Percentiles rank a stretch among this genome's conserved stretches.
Evolutionary conservation across 306 rosid species (phyloP).

Genomic region (Chamaecrista fasciculata): DNA sequence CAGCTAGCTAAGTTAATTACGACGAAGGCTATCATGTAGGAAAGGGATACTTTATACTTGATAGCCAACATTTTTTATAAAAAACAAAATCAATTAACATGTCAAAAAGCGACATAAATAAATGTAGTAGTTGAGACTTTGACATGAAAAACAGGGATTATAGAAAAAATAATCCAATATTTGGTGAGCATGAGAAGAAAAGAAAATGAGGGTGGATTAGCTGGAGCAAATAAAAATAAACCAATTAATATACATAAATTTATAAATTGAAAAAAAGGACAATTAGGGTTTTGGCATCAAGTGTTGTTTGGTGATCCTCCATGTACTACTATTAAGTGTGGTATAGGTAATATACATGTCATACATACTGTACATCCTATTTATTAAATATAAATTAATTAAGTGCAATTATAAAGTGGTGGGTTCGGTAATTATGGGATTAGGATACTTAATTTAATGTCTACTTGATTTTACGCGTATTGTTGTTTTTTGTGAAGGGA

Average conservation of each 20-base stretch:
- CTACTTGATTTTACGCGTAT: not conserved
- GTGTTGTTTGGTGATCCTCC: not conserved
- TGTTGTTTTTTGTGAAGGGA: not conserved
- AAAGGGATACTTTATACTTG: not conserved
- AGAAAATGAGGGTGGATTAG: not conserved
- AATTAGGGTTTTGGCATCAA: not conserved
- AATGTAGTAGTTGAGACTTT: not conserved
- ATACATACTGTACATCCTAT: not conserved
- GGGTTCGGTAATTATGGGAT: slow-evolving; percentile 5
- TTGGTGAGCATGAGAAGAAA: too few relatives aligned
- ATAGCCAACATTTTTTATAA: not conserved
- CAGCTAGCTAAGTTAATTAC: not conserved
- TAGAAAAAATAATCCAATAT: not conserved
- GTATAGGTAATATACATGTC: not conserved
- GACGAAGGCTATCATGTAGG: too few relatives aligned
- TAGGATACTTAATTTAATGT: slow-evolving; percentile 2
- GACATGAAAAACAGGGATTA: not conserved
- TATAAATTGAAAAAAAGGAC: not conserved
- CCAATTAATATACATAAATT: not conserved
- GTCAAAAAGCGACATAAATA: not conserved
- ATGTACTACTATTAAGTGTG: not conserved
- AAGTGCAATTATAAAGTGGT: not conserved
- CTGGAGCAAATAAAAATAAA: not conserved
- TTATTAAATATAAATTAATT: not conserved
- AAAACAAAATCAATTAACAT: not conserved